Evolutionary conservation across 1,284 basidiomycete genomes (phyloP).

Genomic region (Malassezia sympodialis): DNA sequence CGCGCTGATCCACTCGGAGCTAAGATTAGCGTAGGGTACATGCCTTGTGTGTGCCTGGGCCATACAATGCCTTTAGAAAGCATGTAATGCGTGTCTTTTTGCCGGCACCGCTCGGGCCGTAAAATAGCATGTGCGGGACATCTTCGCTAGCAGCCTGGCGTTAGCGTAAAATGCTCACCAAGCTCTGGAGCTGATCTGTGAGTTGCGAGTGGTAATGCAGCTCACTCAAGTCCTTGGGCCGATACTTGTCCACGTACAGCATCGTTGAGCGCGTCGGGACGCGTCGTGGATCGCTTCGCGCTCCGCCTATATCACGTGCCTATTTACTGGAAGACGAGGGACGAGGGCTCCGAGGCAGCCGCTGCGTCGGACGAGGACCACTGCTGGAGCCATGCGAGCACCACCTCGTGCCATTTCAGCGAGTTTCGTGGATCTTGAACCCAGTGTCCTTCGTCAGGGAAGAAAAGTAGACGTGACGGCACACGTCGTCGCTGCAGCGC

Average conservation of each 20-base stretch:
- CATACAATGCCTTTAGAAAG: conserved; percentile 78
- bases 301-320: neutral
- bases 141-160: conserved; percentile 52
- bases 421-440: conserved; percentile 24
- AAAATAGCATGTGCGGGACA: conserved; percentile 96
- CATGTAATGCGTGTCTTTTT: conserved; percentile 87
- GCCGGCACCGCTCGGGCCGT: conserved; percentile 90
- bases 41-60: conserved; percentile 83
- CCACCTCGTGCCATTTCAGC: conserved; percentile 31
- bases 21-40: conserved; percentile 47
- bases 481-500: conserved; percentile 29
- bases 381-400: conserved; percentile 29
- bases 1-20: conserved; percentile 96
- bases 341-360: neutral
- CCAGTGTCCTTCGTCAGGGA: conserved; percentile 34
- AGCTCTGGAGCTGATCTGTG: conserved; percentile 66
- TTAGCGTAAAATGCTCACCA: conserved; percentile 54
- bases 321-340: conserved; percentile 1
- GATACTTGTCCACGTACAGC: conserved; percentile 57
- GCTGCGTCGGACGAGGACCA: conserved; percentile 3
- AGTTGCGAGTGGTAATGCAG: conserved; percentile 80
- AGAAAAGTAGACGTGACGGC: conserved; percentile 27
- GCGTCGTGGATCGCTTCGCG: neutral
- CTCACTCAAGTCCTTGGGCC: conserved; percentile 71
- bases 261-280: conserved; percentile 13